A percentile compares a stretch with the other conserved stretches of the same genome.
Evolutionary conservation across 139 green algal genomes (phyloP).

Genomic region (Closterium sp.): DNA sequence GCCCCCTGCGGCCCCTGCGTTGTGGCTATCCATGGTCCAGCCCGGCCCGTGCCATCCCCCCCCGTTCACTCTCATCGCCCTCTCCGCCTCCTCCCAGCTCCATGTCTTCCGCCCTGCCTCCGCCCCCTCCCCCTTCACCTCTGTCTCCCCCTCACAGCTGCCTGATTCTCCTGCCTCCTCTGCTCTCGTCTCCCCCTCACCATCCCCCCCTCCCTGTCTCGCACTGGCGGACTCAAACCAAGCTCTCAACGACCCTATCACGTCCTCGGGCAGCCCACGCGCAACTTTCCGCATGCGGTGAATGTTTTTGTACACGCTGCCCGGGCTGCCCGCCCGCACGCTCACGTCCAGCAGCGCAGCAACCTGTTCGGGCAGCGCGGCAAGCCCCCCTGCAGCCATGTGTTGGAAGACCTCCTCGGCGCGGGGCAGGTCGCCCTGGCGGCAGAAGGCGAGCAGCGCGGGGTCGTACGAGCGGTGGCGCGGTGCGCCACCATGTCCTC

Average conservation of each 20-base stretch:
- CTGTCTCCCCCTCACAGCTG: neutral
- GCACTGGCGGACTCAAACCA: constrained; percentile 32
- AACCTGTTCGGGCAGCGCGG: constrained; percentile 33
- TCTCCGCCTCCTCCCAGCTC: neutral
- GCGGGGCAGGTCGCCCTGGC: constrained; percentile 1
- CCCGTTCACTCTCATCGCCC: neutral
- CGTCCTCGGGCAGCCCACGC: neutral
- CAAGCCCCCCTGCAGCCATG: constrained; percentile 19
- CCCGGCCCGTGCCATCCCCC: constrained; percentile 43
- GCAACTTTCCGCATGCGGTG: constrained; percentile 31
- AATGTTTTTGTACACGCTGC: constrained; percentile 45
- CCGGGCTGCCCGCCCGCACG: constrained; percentile 4
- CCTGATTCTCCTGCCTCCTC: neutral
- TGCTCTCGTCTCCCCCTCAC: neutral
- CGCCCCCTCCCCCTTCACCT: neutral
- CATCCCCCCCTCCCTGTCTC: neutral
- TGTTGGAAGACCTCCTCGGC: constrained; percentile 40
- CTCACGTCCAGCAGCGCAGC: constrained; percentile 18
- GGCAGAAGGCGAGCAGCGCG: constrained; percentile 44
- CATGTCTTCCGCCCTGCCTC: neutral
- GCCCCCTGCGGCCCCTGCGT: neutral
- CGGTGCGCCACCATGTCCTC: constrained; percentile 31
- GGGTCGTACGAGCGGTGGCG: constrained; percentile 52
- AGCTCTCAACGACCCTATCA: neutral
- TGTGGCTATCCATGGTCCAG: constrained; percentile 1